Percentiles rank a stretch among this genome's conserved stretches.
phyloP scores from a whole-genome alignment of 257 asterid species.

The Plantago ovata region DNA sequence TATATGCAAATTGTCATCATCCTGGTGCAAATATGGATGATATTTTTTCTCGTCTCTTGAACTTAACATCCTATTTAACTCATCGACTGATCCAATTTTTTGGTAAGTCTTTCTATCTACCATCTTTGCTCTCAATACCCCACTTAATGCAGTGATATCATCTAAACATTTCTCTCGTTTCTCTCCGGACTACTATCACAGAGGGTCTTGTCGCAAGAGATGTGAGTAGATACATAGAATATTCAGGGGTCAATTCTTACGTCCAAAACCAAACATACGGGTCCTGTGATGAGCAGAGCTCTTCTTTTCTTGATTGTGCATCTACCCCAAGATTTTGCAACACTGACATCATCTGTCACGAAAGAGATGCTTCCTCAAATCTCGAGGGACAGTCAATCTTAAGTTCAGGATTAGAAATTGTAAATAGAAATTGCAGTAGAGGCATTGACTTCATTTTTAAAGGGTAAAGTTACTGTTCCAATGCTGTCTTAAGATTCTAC shows the following conservation, averaged over 20 bases:
- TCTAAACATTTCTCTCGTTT: conserved; percentile 6
- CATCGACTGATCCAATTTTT: conserved; percentile 47
- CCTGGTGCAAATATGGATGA: conserved; percentile 54
- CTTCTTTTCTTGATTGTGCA: conserved; percentile 32
- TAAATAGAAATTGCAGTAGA: conserved; percentile 47
- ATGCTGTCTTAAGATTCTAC: conserved; percentile 13
- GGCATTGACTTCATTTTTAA: conserved; percentile 62
- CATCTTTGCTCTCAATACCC: background rate
- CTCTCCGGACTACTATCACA: conserved; percentile 32
- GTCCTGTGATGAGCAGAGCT: conserved; percentile 20
- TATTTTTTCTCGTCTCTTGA: conserved; percentile 57
- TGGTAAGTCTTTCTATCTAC: conserved; percentile 38
- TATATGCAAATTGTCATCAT: conserved; percentile 25
- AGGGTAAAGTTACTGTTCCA: conserved; percentile 48
- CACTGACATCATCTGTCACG: conserved; percentile 29
- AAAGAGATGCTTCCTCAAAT: conserved; percentile 27
- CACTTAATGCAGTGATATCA: background rate
- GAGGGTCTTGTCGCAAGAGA: conserved; percentile 62
- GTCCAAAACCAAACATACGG: conserved; percentile 30
- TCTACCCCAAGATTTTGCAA: conserved; percentile 37
- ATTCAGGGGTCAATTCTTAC: conserved; percentile 32
- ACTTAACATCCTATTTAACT: conserved; percentile 52
- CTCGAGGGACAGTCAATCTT: conserved; percentile 32
- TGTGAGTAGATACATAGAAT: conserved; percentile 37
- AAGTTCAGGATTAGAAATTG: conserved; percentile 44